Conservation (phyloP, 75 land plant genomes). For the Cunninghamia lanceolata region DNA sequence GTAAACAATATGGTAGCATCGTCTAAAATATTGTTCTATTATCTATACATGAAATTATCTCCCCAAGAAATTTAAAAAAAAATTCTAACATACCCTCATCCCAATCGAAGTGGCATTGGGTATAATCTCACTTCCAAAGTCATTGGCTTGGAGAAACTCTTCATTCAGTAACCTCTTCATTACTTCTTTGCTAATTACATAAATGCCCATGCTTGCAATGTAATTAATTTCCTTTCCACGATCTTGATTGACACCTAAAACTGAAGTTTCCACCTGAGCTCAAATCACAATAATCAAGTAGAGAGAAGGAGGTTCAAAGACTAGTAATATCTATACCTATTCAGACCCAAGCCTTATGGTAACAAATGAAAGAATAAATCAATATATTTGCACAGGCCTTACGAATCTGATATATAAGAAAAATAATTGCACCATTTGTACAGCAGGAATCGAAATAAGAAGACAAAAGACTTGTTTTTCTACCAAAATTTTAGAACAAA, state of each 20-base stretch:
- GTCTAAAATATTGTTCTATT: background rate
- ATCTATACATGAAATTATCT: background rate
- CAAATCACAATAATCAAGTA: background rate
- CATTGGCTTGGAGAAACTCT: constrained; percentile 69
- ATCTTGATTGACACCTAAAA: constrained; percentile 34
- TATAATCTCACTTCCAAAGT: constrained; percentile 82
- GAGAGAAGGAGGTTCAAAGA: background rate
- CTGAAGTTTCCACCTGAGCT: constrained; percentile 41
- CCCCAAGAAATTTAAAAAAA: background rate
- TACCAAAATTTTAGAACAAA: background rate
- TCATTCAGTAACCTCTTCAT: constrained; percentile 61
- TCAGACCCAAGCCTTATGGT: background rate
- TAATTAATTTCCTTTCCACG: constrained; percentile 34
- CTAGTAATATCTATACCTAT: background rate
- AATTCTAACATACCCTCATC: constrained; percentile 49
- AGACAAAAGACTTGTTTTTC: background rate
- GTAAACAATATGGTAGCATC: background rate
- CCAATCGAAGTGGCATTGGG: constrained; percentile 77
- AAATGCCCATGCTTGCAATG: constrained; percentile 71
- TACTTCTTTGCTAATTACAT: constrained; percentile 69
- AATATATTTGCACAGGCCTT: background rate
- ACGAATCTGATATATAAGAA: background rate
- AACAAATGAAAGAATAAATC: background rate
- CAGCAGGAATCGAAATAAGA: background rate
- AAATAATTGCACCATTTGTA: background rate